Evolutionary conservation across 1,284 basidiomycete genomes (phyloP).

Genomic region (Spongiforma sp.): DNA sequence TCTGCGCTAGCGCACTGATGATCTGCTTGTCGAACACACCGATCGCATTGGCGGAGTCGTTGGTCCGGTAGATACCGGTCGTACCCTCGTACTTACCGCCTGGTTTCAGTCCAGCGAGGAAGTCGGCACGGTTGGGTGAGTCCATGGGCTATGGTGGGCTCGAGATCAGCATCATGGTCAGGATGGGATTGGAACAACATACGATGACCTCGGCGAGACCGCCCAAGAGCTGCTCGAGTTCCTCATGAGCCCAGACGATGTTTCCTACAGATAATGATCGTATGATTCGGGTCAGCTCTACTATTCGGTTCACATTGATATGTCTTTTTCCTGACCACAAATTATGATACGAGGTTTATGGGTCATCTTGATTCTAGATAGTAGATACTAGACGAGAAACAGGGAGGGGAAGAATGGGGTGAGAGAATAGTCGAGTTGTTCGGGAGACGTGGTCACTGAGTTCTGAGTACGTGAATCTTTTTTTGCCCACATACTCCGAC

Average conservation of each 20-base stretch:
- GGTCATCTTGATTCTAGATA: too few species aligned
- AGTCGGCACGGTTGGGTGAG: slow-evolving; percentile 68
- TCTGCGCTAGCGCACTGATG: slow-evolving; percentile 66
- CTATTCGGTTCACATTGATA: background rate
- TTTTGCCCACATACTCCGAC: too few species aligned
- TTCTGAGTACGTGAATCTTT: too few species aligned
- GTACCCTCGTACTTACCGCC: slow-evolving; percentile 78
- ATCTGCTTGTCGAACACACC: slow-evolving; percentile 85
- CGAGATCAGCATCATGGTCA: background rate
- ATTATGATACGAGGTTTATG: slow-evolving; percentile 30
- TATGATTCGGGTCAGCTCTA: background rate
- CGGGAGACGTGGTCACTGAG: too few species aligned
- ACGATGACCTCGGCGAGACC: slow-evolving; percentile 80
- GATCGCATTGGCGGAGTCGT: slow-evolving; percentile 64
- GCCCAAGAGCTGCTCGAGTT: slow-evolving; percentile 68
- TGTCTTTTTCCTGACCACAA: slow-evolving; percentile 29
- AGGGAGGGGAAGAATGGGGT: background rate
- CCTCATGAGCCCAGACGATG: slow-evolving; percentile 82
- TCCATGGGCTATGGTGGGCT: slow-evolving; percentile 59
- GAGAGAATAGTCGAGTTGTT: too few species aligned
- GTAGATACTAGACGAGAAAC: too few species aligned
- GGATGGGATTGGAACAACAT: slow-evolving; percentile 36
- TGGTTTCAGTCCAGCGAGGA: slow-evolving; percentile 66
- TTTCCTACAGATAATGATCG: slow-evolving; percentile 49
- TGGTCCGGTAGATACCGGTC: slow-evolving; percentile 83